phyloP scores from a whole-genome alignment of 106 monocot species.

The Xerophyta viscosa region DNA sequence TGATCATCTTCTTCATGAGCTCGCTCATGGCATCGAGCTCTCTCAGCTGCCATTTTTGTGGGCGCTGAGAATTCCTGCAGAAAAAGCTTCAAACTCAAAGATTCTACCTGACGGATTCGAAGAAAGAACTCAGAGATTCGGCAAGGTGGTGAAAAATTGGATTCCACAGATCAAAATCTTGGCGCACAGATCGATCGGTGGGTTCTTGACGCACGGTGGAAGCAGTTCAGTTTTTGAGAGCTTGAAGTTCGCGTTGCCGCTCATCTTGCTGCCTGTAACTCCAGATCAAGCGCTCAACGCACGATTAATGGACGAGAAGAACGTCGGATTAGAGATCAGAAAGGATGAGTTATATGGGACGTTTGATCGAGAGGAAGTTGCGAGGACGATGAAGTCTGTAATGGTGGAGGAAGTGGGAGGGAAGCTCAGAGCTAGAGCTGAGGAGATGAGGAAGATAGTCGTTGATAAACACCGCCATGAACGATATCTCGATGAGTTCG shows the following conservation, averaged over 20 bases:
- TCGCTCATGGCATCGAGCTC: conserved; percentile 27
- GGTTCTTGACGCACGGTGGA: conserved; percentile 24
- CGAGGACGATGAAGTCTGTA: conserved; percentile 6
- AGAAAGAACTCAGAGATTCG: conserved; percentile 3
- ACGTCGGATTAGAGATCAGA: conserved; percentile 6
- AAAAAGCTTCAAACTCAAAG: background rate
- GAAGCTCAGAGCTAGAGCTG: background rate
- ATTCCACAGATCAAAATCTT: conserved; percentile 24
- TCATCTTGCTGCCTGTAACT: conserved; percentile 15
- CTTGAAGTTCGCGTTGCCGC: conserved; percentile 2
- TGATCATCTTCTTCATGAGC: conserved; percentile 17
- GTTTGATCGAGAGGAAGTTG: conserved; percentile 11
- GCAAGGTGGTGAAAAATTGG: conserved; percentile 17
- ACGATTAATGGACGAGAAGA: conserved; percentile 4
- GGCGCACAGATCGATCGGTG: conserved; percentile 17
- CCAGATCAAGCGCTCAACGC: conserved; percentile 20
- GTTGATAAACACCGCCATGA: no score
- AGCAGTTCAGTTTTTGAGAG: conserved; percentile 24
- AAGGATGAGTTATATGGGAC: conserved; percentile 9
- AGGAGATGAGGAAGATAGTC: background rate
- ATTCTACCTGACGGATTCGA: conserved; percentile 24
- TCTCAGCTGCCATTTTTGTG: conserved; percentile 25
- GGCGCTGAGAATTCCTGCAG: conserved; percentile 13
- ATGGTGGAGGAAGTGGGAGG: conserved; percentile 8
- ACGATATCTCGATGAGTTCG: no score